Percentiles rank a stretch among this genome's conserved stretches.
phyloP scores from a whole-genome alignment of 345 rosid species.

The Bruguiera parviflora region DNA sequence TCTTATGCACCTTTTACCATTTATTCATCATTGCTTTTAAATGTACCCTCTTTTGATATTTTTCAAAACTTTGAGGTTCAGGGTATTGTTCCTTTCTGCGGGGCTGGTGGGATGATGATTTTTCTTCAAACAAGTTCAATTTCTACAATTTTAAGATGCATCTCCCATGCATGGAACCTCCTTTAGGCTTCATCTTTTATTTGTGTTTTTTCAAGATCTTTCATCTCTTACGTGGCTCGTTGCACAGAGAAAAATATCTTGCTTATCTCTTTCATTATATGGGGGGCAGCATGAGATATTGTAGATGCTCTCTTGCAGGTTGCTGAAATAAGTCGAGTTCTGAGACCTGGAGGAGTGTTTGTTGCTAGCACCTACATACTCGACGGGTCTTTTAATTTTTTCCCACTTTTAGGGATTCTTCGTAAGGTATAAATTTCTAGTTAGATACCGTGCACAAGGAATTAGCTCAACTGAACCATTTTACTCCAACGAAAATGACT shows the following conservation, averaged over 20 bases:
- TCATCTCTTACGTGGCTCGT: no score
- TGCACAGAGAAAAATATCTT: neutral
- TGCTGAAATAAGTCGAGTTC: slow-evolving; percentile 83
- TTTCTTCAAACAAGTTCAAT: no score
- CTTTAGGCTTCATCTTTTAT: no score
- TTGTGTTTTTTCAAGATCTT: no score
- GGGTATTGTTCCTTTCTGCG: no score
- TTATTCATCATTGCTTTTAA: no score
- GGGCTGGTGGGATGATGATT: no score
- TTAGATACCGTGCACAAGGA: slow-evolving; percentile 8
- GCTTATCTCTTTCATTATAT: neutral
- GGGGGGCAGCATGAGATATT: slow-evolving; percentile 6
- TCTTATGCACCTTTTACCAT: no score
- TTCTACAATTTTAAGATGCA: no score
- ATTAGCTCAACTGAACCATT: slow-evolving; percentile 2
- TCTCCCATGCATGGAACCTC: no score
- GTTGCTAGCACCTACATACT: slow-evolving; percentile 67
- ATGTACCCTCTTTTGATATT: no score
- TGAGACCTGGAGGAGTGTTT: slow-evolving; percentile 84
- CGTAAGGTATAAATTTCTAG: slow-evolving; percentile 46
- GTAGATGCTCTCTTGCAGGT: slow-evolving; percentile 36
- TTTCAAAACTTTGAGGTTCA: no score
- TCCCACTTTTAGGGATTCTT: slow-evolving; percentile 48
- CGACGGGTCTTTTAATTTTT: slow-evolving; percentile 51
- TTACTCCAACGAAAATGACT: neutral